Conservation (phyloP, 345 rosid genomes). For the Citrus inodora region DNA sequence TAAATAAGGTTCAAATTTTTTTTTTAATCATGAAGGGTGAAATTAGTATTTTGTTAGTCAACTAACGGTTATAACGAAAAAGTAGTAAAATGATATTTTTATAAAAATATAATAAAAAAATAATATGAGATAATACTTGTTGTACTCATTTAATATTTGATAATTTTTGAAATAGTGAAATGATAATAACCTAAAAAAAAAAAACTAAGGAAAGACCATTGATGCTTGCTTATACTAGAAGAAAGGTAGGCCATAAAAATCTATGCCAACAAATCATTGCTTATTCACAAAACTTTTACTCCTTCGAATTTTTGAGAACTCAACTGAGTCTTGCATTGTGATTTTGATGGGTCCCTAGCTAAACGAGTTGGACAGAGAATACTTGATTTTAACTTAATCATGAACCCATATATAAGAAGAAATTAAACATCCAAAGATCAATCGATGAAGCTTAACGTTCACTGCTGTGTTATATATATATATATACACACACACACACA, state of each 20-base stretch:
- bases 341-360: constrained; percentile 3
- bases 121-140: too few relatives aligned
- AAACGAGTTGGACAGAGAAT: constrained; percentile 8
- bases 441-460: not conserved
- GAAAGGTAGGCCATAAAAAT: not conserved
- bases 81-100: too few relatives aligned
- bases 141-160: too few relatives aligned
- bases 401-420: not conserved
- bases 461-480: not conserved
- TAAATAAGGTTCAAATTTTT: too few relatives aligned
- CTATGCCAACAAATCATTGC: not conserved
- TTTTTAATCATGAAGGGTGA: too few relatives aligned
- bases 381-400: not conserved
- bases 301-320: not conserved
- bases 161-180: too few relatives aligned
- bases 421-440: not conserved
- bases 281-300: not conserved
- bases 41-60: too few relatives aligned
- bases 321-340: not conserved
- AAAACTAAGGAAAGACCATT: not conserved
- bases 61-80: too few relatives aligned
- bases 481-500: too few relatives aligned
- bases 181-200: too few relatives aligned
- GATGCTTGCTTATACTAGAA: not conserved
- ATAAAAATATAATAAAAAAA: too few relatives aligned